A percentile compares a stretch with the other conserved stretches of the same genome.
These are phyloP conservation scores for Solanum tarijense DNA, from an alignment of 257 asterid species.

Conservation along the genomic window DNA sequence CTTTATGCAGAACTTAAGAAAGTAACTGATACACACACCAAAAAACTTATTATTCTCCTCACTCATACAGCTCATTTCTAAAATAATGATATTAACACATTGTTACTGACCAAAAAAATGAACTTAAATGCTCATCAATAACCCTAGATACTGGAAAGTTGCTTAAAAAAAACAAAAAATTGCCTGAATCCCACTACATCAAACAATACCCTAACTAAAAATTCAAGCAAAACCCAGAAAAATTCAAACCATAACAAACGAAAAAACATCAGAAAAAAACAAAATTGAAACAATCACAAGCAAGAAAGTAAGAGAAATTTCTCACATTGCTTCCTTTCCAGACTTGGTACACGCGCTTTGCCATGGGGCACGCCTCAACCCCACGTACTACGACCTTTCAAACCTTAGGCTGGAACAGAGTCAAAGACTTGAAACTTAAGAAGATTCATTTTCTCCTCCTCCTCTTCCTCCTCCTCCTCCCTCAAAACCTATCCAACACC, in stretches of 20 bases:
- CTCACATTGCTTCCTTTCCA: conserved; percentile 99
- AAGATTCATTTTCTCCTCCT: conserved; percentile 28
- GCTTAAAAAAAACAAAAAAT: not conserved
- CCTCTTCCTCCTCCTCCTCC: not conserved
- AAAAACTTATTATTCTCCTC: not conserved
- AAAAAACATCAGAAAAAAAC: conserved; percentile 3
- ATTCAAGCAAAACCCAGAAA: not conserved
- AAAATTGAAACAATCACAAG: not conserved
- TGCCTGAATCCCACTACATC: not conserved
- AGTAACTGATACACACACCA: not conserved
- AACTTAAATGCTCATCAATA: not conserved
- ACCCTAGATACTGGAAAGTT: not conserved
- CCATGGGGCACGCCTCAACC: conserved; percentile 46
- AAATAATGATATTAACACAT: not conserved
- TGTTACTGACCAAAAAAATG: not conserved
- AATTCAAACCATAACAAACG: conserved; percentile 3
- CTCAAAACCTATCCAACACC: not conserved
- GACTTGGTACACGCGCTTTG: conserved; percentile 79
- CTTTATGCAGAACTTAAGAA: not conserved
- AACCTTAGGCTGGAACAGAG: conserved; percentile 41
- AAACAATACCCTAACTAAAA: conserved; percentile 1
- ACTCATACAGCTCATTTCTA: not conserved
- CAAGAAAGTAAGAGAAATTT: conserved; percentile 5
- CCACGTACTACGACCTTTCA: conserved; percentile 9
- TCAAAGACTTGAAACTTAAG: conserved; percentile 42